Percentiles rank a stretch among this genome's conserved stretches.
phyloP scores from a whole-genome alignment of 2,329 filamentous ascomycete species.

The Hypocreales sp. region DNA sequence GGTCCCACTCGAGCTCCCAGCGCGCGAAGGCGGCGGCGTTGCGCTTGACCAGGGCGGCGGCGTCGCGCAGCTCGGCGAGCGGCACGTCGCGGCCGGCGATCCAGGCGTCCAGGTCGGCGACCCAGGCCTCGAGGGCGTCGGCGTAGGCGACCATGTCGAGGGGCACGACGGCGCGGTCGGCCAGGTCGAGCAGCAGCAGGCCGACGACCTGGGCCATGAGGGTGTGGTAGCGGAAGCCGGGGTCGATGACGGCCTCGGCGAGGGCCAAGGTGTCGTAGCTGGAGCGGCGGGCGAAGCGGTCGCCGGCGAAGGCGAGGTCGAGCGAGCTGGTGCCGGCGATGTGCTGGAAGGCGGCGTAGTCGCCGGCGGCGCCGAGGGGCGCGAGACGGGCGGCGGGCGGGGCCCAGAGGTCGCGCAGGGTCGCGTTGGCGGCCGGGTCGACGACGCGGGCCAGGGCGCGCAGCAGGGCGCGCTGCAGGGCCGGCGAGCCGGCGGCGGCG shows the following conservation, averaged over 20 bases:
- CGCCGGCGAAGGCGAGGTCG: constrained; percentile 64
- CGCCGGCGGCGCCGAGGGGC: constrained; percentile 58
- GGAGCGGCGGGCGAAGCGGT: constrained; percentile 56
- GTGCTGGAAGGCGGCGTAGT: constrained; percentile 82
- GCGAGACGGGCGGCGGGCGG: constrained; percentile 43
- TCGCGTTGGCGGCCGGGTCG: constrained; percentile 57
- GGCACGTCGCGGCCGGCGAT: constrained; percentile 31
- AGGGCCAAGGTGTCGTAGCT: constrained; percentile 85
- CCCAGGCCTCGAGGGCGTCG: constrained; percentile 44
- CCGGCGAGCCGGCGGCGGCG: constrained; percentile 63
- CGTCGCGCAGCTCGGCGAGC: constrained; percentile 28
- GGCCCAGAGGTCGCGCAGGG: constrained; percentile 67
- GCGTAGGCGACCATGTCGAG: constrained; percentile 70
- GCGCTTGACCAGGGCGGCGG: constrained; percentile 40
- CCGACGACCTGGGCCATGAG: constrained; percentile 66
- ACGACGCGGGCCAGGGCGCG: constrained; percentile 59
- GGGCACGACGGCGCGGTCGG: constrained; percentile 67
- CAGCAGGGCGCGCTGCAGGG: constrained; percentile 57
- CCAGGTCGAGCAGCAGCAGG: constrained; percentile 70
- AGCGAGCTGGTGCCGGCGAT: constrained; percentile 80
- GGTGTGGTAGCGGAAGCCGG: constrained; percentile 66
- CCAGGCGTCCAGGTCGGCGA: constrained; percentile 52
- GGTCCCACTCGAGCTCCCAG: constrained; percentile 69
- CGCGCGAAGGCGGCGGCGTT: constrained; percentile 44
- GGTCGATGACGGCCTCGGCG: constrained; percentile 69